phyloP scores from a whole-genome alignment of 306 rosid species.

The Vigna trinervia region DNA sequence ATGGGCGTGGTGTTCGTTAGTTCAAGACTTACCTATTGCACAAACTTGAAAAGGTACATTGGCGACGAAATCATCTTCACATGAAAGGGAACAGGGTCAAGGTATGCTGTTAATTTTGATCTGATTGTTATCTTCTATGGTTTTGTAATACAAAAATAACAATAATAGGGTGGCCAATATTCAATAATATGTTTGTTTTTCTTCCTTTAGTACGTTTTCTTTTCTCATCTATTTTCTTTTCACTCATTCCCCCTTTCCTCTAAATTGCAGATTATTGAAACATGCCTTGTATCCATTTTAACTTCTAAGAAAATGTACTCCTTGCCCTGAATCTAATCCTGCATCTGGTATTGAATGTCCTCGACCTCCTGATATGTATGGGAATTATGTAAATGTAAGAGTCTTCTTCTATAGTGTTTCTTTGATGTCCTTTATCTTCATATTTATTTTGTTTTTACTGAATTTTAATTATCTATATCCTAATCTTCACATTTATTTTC shows the following conservation, averaged over 20 bases:
- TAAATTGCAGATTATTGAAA: slow-evolving; percentile 82
- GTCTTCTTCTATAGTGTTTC: slow-evolving; percentile 27
- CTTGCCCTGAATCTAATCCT: slow-evolving; percentile 82
- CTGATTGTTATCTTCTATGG: slow-evolving; percentile 23
- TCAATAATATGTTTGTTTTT: slow-evolving; percentile 26
- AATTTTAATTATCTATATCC: slow-evolving; percentile 23
- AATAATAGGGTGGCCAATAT: neutral
- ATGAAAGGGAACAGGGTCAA: slow-evolving; percentile 90
- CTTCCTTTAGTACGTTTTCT: slow-evolving; percentile 25
- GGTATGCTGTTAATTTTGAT: slow-evolving; percentile 54
- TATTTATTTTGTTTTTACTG: slow-evolving; percentile 16
- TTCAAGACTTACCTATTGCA: slow-evolving; percentile 88
- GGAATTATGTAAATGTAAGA: slow-evolving; percentile 98
- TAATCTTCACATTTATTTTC: neutral
- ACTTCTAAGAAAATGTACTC: slow-evolving; percentile 89
- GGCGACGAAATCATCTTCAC: slow-evolving; percentile 49
- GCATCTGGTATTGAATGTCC: slow-evolving; percentile 88
- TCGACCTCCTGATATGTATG: slow-evolving; percentile 88
- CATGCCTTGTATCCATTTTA: slow-evolving; percentile 81
- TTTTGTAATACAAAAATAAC: slow-evolving; percentile 13
- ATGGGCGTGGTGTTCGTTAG: slow-evolving; percentile 95
- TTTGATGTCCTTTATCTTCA: slow-evolving; percentile 31
- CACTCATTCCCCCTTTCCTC: slow-evolving; percentile 8
- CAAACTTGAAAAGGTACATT: slow-evolving; percentile 75
- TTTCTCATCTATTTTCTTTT: slow-evolving; percentile 29